A percentile compares a stretch with the other conserved stretches of the same genome.
These are phyloP conservation scores for Jacaranda mimosifolia DNA, from an alignment of 257 asterid species.

Conservation along the genomic window DNA sequence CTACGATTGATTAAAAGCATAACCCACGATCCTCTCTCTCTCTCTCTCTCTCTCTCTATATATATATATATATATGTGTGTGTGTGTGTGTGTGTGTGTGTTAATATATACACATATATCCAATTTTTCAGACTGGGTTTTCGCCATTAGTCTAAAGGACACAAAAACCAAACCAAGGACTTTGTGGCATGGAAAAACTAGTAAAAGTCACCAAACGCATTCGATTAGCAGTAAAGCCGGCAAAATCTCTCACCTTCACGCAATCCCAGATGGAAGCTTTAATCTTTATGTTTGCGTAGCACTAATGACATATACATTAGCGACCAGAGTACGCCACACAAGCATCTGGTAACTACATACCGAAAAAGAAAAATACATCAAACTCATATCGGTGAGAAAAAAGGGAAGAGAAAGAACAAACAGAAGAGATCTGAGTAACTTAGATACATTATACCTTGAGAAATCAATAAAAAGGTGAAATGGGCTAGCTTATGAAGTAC, in stretches of 20 bases:
- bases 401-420: constrained; percentile 7
- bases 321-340: not conserved
- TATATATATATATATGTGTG: too few species aligned
- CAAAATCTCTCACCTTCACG: not conserved
- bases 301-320: not conserved
- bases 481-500: constrained; percentile 11
- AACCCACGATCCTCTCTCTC: not conserved
- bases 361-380: not conserved
- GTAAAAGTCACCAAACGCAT: too few species aligned
- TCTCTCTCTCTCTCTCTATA: constrained; percentile 19
- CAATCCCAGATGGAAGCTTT: constrained; percentile 21
- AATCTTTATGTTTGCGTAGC: not conserved
- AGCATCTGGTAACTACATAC: not conserved
- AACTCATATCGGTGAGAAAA: not conserved
- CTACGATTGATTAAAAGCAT: not conserved
- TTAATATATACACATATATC: not conserved
- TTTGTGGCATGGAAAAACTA: constrained; percentile 23
- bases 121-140: constrained; percentile 8
- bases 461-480: not conserved
- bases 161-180: constrained; percentile 25
- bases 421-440: constrained; percentile 38
- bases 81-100: too few species aligned
- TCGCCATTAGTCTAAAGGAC: constrained; percentile 19
- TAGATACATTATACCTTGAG: constrained; percentile 27
- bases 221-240: constrained; percentile 22